These are phyloP conservation scores for Groenewaldozyma sp. DNA, from an alignment of 1,139 yeast genomes.

Conservation along the genomic window DNA sequence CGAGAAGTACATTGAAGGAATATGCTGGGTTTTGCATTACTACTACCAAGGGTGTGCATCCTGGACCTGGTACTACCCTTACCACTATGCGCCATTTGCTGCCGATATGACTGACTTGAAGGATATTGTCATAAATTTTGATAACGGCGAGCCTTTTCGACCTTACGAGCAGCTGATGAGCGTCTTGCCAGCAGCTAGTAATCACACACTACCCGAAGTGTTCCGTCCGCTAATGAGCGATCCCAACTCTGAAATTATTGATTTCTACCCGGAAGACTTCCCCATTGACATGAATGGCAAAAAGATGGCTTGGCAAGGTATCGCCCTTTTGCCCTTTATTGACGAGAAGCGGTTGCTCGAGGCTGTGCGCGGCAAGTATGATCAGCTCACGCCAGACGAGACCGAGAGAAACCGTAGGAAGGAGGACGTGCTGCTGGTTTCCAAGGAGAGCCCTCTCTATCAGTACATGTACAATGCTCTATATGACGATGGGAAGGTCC, in stretches of 20 bases:
- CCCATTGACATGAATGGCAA: constrained; percentile 93
- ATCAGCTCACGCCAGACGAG: constrained; percentile 59
- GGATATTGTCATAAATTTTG: constrained; percentile 53
- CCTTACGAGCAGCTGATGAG: constrained; percentile 98
- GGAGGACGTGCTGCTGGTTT: constrained; percentile 28
- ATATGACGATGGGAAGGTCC: constrained; percentile 15
- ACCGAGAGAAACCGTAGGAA: constrained; percentile 44
- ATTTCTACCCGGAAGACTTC: constrained; percentile 84
- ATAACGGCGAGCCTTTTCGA: constrained; percentile 68
- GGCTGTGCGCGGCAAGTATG: constrained; percentile 60
- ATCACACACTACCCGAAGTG: constrained; percentile 79
- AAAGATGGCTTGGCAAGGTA: constrained; percentile 92
- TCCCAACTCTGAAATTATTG: constrained; percentile 74
- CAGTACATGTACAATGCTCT: constrained; percentile 16
- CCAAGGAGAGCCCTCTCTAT: constrained; percentile 20
- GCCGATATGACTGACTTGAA: constrained; percentile 63
- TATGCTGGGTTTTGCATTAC: constrained; percentile 87
- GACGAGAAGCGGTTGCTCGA: constrained; percentile 66
- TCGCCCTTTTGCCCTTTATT: constrained; percentile 82
- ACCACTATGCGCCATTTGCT: constrained; percentile 97
- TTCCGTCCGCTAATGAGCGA: constrained; percentile 79
- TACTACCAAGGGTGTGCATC: constrained; percentile 98
- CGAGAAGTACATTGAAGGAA: constrained; percentile 78
- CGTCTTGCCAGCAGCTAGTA: constrained; percentile 93
- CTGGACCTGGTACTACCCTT: constrained; percentile 98